Evolutionary conservation across 306 rosid species (phyloP), one percentile per base, ranked within the genome.

Genomic region (Astragalus membranaceus): DNA sequence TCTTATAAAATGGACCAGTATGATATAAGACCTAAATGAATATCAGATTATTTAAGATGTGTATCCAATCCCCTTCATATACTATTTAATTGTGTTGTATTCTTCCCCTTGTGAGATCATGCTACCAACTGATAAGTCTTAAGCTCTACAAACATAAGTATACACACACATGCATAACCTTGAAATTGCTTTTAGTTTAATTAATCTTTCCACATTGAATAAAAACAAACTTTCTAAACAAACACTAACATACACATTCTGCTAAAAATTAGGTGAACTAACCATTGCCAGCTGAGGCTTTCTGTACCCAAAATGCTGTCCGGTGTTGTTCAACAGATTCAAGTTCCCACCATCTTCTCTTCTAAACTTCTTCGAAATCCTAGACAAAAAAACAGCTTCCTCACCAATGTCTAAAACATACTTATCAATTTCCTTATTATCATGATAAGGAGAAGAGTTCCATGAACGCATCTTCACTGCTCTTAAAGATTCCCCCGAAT

Each of bases 241-340:
- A 75, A 50, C 29, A 23, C 58, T 61, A 50, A 71, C 47, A 63
- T 4, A 29, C 14, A 39, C 26, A 65, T 7, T 48, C 17, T 11
- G 20, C 8, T 53, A 59, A 78, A 77, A 56, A 9, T 49, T 49
- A 56, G 70, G 72, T 68, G 55, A 48, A 68, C 91, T 83, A 61
- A 95, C 99, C 89, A 95, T 35, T 59, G 96, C 99, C 75, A 95
- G 86, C 78, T 83, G 95, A 72, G 99, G 95, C 76, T 88, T 95
- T 60, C 95, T 89, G 69, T 77, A 88, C 16, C 91, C 95, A 64
- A 83, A 86, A 70, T 75, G 81, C 41, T 74, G 79, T 67, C 30
- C 74, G 0, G 88, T 79, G 53, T 78, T 52, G 37, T 87, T 91
- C 58, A 82, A 57, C 72, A 77, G 67, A 80, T 73, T 79, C 42